phyloP scores from a whole-genome alignment of 371 early-diverging fungal genomes.

The Actinomucor elegans region DNA sequence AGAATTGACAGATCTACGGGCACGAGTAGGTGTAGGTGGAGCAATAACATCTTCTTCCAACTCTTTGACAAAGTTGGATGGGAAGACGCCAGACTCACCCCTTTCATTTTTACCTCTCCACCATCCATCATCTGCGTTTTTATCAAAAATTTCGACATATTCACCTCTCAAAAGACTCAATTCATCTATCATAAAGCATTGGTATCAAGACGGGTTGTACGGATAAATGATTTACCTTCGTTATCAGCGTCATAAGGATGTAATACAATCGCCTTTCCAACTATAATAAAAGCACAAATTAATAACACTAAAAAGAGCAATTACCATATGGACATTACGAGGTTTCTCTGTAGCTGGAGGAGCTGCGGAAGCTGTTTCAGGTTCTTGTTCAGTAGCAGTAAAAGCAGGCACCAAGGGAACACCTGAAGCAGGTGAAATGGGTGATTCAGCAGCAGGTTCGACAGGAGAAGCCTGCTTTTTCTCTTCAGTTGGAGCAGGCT shows the following conservation, averaged over 20 bases:
- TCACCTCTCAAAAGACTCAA: conserved; percentile 52
- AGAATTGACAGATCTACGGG: conserved; percentile 28
- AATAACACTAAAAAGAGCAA: not conserved
- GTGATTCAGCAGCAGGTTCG: not conserved
- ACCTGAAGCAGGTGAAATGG: not conserved
- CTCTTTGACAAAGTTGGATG: conserved; percentile 60
- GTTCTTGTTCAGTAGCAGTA: conserved; percentile 6
- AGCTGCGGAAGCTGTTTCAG: not conserved
- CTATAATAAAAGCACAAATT: conserved; percentile 1
- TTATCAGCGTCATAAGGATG: conserved; percentile 61
- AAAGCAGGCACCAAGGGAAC: conserved; percentile 13
- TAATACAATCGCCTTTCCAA: conserved; percentile 51
- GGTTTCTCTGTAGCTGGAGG: not conserved
- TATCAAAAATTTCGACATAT: conserved; percentile 51
- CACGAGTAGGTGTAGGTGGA: conserved; percentile 41
- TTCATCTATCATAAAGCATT: conserved; percentile 42
- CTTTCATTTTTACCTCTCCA: conserved; percentile 61
- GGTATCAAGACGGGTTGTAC: not conserved
- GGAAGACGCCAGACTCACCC: conserved; percentile 59
- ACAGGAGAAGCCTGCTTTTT: not conserved
- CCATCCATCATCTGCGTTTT: conserved; percentile 62
- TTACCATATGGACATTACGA: not conserved
- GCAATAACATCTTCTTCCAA: conserved; percentile 44
- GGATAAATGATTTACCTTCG: conserved; percentile 35
- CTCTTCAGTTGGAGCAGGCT: not conserved